A percentile compares a stretch with the other conserved stretches of the same genome.
Conservation (phyloP, 768 basidiomycete species). For the Candolleomyces aberdarensis region DNA sequence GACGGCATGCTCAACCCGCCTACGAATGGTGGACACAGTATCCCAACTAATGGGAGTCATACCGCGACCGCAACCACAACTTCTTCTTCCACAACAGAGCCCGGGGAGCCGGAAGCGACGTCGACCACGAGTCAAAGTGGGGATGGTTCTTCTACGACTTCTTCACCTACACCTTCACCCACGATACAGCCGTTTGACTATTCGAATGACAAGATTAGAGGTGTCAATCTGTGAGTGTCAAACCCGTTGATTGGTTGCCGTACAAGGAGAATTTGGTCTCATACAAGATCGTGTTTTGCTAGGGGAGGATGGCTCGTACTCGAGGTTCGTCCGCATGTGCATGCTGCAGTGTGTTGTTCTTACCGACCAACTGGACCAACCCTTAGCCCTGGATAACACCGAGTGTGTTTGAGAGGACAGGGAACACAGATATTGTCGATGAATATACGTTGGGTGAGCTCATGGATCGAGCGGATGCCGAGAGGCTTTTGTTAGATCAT, state of each 20-base stretch:
- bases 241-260: too few relatives aligned
- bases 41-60: background rate
- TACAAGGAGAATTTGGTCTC: too few relatives aligned
- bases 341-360: background rate
- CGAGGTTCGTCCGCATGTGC: constrained; percentile 34
- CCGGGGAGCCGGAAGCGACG: background rate
- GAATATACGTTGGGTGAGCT: constrained; percentile 60
- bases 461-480: constrained; percentile 41
- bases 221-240: constrained; percentile 57
- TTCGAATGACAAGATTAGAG: constrained; percentile 34
- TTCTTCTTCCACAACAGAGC: background rate
- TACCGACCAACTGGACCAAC: background rate
- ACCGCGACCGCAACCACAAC: background rate
- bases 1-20: background rate
- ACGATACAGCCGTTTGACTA: constrained; percentile 7
- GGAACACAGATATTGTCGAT: constrained; percentile 53
- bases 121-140: background rate
- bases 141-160: background rate
- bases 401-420: constrained; percentile 63
- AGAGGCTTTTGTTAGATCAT: constrained; percentile 44
- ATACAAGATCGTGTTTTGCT: background rate
- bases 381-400: constrained; percentile 76
- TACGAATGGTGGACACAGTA: background rate
- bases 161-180: background rate
- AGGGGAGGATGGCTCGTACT: constrained; percentile 66